Conservation (phyloP, 2,329 filamentous ascomycete species). For the Pseudogymnoascus sp. region DNA sequence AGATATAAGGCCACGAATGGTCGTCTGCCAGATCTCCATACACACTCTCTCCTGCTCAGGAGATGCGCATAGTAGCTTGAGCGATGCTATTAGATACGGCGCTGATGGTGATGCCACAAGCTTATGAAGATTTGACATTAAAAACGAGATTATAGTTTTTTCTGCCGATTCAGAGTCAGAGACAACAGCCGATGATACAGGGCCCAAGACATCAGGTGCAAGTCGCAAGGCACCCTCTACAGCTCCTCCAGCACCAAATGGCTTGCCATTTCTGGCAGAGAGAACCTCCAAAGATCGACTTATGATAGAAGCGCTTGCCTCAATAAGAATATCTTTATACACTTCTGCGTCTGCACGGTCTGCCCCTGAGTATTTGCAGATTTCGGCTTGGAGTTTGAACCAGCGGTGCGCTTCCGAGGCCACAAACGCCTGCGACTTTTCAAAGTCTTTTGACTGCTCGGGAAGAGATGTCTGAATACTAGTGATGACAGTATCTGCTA, state of each 20-base stretch:
- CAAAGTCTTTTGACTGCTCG: conserved; percentile 71
- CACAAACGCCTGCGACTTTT: conserved; percentile 62
- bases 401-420: conserved; percentile 61
- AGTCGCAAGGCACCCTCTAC: conserved; percentile 45
- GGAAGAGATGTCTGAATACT: conserved; percentile 68
- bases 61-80: conserved; percentile 48
- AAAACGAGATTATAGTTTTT: conserved; percentile 40
- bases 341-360: conserved; percentile 24
- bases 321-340: conserved; percentile 13
- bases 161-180: conserved; percentile 35
- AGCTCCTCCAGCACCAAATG: conserved; percentile 55
- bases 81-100: conserved; percentile 54
- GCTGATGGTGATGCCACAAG: conserved; percentile 64
- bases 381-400: conserved; percentile 38
- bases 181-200: conserved; percentile 34
- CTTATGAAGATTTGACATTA: conserved; percentile 46
- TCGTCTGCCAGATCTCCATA: conserved; percentile 25
- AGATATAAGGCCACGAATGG: conserved; percentile 37
- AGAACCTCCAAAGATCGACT: conserved; percentile 40
- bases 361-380: conserved; percentile 34
- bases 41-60: conserved; percentile 28
- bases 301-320: conserved; percentile 20
- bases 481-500: conserved; percentile 55
- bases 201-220: conserved; percentile 33
- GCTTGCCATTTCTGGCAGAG: conserved; percentile 52